Conservation (phyloP, 1,284 basidiomycete genomes). For the Clitocybe nebularis region DNA sequence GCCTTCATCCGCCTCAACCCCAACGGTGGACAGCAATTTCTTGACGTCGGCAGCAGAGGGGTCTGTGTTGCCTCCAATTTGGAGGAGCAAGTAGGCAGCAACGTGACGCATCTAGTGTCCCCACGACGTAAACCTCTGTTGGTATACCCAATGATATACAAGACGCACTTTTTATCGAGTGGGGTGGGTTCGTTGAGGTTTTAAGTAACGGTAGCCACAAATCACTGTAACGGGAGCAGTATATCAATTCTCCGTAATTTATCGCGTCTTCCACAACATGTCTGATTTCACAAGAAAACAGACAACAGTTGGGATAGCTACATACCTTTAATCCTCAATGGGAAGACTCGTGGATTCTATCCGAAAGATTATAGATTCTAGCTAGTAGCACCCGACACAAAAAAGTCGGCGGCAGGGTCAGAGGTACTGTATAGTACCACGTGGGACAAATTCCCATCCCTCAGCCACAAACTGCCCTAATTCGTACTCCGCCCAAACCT, state of each 20-base stretch:
- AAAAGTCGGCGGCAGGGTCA: slow-evolving; percentile 11
- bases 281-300: too few species aligned
- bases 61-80: slow-evolving; percentile 87
- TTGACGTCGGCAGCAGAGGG: slow-evolving; percentile 91
- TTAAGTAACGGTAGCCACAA: slow-evolving; percentile 74
- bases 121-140: neutral
- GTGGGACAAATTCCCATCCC: slow-evolving; percentile 31
- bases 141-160: neutral
- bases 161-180: slow-evolving; percentile 41
- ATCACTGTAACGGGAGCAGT: slow-evolving; percentile 69
- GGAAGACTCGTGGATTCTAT: slow-evolving; percentile 91
- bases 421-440: slow-evolving; percentile 56
- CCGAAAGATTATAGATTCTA: slow-evolving; percentile 40
- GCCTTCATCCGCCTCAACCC: slow-evolving; percentile 85
- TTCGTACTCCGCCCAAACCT: slow-evolving; percentile 40
- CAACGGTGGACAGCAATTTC: slow-evolving; percentile 83
- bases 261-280: too few species aligned
- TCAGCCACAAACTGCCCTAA: slow-evolving; percentile 35
- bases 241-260: too few species aligned
- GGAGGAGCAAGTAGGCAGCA: slow-evolving; percentile 97
- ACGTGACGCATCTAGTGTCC: slow-evolving; percentile 84
- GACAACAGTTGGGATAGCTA: slow-evolving; percentile 12
- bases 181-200: slow-evolving; percentile 18
- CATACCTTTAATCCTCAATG: slow-evolving; percentile 78
- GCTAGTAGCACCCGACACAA: slow-evolving; percentile 10